Evolutionary conservation across 768 basidiomycete genomes (phyloP).

Genomic region (Macrolepiota fuliginosa): DNA sequence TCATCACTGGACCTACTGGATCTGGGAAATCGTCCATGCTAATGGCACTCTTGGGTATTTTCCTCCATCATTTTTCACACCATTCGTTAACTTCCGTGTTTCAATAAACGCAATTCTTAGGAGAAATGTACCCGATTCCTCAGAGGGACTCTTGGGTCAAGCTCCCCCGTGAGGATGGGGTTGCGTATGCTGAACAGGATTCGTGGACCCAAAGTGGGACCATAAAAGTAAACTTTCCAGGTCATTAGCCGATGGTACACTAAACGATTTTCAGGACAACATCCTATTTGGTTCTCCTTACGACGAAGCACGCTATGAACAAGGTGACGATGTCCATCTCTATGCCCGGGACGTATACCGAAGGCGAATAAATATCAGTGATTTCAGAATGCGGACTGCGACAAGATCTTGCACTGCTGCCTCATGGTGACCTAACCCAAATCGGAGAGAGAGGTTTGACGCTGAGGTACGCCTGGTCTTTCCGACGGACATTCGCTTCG

Average conservation of each 20-base stretch:
- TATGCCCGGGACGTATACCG: neutral
- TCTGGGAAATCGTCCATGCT: conserved; percentile 53
- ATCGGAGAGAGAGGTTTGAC: conserved; percentile 68
- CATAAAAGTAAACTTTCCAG: conserved; percentile 41
- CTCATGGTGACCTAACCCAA: conserved; percentile 63
- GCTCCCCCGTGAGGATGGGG: conserved; percentile 60
- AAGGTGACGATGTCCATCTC: conserved; percentile 25
- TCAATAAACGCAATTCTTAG: conserved; percentile 16
- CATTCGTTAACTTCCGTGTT: no score
- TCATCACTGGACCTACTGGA: conserved; percentile 58
- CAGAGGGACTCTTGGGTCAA: conserved; percentile 54
- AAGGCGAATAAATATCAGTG: conserved; percentile 27
- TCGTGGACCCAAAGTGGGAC: conserved; percentile 82
- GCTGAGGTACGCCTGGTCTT: conserved; percentile 18
- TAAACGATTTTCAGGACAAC: conserved; percentile 49
- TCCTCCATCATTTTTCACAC: neutral
- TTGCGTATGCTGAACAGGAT: conserved; percentile 79
- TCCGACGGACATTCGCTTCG: neutral
- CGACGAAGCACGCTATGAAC: conserved; percentile 74
- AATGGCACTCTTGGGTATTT: conserved; percentile 20
- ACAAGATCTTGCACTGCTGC: conserved; percentile 62
- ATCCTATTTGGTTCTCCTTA: conserved; percentile 74
- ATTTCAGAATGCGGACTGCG: conserved; percentile 75
- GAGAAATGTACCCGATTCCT: conserved; percentile 62
- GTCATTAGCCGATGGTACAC: neutral